phyloP scores from a whole-genome alignment of 257 asterid species.

The Anisodus acutangulus region DNA sequence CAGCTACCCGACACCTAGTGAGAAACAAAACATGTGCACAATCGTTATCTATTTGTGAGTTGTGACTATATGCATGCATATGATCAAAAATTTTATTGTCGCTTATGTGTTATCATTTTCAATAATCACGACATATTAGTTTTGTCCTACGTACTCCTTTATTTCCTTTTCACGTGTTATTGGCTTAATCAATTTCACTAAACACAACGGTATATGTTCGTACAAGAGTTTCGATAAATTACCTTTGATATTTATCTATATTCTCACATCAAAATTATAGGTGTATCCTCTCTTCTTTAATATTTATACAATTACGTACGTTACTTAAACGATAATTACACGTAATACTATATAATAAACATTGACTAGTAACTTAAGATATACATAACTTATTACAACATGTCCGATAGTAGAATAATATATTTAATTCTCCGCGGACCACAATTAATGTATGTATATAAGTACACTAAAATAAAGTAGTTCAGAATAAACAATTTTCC shows the following conservation, averaged over 20 bases:
- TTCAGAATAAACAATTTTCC: not conserved
- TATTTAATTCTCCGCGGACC: no score
- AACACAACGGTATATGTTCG: not conserved
- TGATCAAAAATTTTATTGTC: not conserved
- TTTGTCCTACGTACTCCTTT: not conserved
- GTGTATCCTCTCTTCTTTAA: not conserved
- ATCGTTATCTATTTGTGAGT: not conserved
- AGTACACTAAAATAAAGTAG: not conserved
- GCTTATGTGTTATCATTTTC: not conserved
- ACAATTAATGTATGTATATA: not conserved
- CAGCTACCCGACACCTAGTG: not conserved
- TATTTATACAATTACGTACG: not conserved
- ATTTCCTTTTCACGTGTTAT: not conserved
- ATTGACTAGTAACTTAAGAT: not conserved
- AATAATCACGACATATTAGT: not conserved
- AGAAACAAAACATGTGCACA: not conserved
- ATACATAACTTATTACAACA: not conserved
- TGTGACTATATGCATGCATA: not conserved
- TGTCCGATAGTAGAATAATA: not conserved
- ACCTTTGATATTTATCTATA: no score
- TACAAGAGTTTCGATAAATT: not conserved
- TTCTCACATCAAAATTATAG: not conserved
- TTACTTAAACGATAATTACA: not conserved
- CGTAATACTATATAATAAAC: not conserved
- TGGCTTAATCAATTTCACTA: not conserved